Evolutionary conservation across 2,329 filamentous ascomycete species (phyloP).

Genomic region (Fusarium circinatum): DNA sequence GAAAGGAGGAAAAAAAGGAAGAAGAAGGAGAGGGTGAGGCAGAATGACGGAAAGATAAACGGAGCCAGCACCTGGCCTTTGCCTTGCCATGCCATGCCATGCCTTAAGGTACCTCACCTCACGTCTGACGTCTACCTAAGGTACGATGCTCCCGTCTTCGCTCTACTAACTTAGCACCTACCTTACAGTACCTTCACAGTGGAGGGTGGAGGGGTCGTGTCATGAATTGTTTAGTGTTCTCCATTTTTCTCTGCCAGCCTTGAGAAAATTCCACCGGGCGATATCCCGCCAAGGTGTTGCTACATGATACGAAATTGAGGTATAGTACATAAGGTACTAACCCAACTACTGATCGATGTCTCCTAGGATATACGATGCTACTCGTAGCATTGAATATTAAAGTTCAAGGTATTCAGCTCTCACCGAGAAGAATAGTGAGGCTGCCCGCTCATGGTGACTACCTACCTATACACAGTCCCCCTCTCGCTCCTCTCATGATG

Average conservation of each 20-base stretch:
- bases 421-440: neutral
- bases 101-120: neutral
- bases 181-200: neutral
- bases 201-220: conserved; percentile 49
- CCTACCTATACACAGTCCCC: neutral
- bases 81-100: neutral
- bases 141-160: neutral
- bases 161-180: neutral
- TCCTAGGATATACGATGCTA: neutral
- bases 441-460: conserved; percentile 5
- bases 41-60: conserved; percentile 43
- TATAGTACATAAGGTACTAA: neutral
- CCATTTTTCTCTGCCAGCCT: conserved; percentile 40
- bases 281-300: conserved; percentile 27
- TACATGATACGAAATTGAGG: conserved; percentile 3
- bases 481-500: conserved; percentile 7
- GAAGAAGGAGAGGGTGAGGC: conserved; percentile 34
- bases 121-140: conserved; percentile 35
- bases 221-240: conserved; percentile 44
- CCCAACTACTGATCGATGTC: neutral
- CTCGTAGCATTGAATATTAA: too few relatives aligned
- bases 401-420: neutral
- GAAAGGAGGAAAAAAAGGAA: conserved; percentile 34
- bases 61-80: conserved; percentile 25
- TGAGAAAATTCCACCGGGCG: conserved; percentile 36